These are phyloP conservation scores for Mycena alexandri DNA, from an alignment of 768 basidiomycete species.

Conservation along the genomic window DNA sequence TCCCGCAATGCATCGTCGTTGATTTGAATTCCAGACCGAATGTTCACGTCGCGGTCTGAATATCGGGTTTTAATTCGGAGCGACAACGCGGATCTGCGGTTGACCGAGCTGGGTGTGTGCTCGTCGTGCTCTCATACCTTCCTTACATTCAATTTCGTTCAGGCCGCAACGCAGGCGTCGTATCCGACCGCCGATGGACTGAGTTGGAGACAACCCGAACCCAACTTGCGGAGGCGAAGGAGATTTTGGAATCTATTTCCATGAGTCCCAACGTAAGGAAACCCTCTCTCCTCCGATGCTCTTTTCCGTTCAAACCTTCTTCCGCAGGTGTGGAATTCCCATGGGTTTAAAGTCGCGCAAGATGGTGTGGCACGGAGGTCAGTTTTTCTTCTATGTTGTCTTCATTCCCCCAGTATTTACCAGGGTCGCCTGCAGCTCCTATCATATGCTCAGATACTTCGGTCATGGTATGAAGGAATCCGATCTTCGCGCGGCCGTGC, in stretches of 20 bases:
- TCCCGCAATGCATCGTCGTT: conserved; percentile 15
- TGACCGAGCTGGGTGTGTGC: conserved; percentile 78
- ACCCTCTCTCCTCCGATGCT: too few relatives aligned
- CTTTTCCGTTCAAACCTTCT: not conserved
- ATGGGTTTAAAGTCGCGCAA: conserved; percentile 58
- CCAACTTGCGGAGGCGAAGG: conserved; percentile 51
- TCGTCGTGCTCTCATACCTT: not conserved
- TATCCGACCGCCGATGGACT: conserved; percentile 61
- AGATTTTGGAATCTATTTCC: conserved; percentile 50
- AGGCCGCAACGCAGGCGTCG: conserved; percentile 59
- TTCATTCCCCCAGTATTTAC: too few relatives aligned
- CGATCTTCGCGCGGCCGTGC: conserved; percentile 58
- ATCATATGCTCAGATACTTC: conserved; percentile 76
- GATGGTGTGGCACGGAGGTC: conserved; percentile 62
- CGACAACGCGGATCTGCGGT: conserved; percentile 88
- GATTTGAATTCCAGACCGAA: conserved; percentile 71
- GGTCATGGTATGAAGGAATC: conserved; percentile 54
- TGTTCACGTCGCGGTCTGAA: conserved; percentile 94
- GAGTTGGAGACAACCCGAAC: conserved; percentile 49
- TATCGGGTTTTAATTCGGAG: conserved; percentile 90
- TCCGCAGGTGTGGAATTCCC: conserved; percentile 52
- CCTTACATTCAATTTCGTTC: not conserved
- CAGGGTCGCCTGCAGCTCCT: conserved; percentile 65
- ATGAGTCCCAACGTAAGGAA: conserved; percentile 60
- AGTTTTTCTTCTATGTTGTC: conserved; percentile 15